These are phyloP conservation scores for Striga asiatica DNA, from an alignment of 257 asterid species.

Conservation along the genomic window DNA sequence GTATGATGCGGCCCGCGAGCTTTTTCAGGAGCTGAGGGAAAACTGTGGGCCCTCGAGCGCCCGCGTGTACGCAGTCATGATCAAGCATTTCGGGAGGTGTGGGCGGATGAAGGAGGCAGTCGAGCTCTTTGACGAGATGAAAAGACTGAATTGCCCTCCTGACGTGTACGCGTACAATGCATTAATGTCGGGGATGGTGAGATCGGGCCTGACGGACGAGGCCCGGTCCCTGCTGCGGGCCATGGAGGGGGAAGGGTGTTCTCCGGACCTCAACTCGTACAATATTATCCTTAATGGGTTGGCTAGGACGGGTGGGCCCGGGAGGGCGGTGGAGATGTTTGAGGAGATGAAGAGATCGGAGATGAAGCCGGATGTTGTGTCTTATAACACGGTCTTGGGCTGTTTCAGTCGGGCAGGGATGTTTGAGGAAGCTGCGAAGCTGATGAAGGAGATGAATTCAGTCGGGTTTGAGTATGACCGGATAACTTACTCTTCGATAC, in stretches of 20 bases:
- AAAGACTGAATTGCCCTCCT: slow-evolving; percentile 32
- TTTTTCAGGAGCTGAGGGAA: slow-evolving; percentile 47
- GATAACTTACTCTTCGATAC: slow-evolving; percentile 45
- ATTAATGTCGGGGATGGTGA: slow-evolving; percentile 55
- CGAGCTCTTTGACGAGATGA: slow-evolving; percentile 47
- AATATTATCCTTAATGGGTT: slow-evolving; percentile 45
- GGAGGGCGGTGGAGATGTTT: slow-evolving; percentile 39
- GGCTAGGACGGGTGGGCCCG: slow-evolving; percentile 39
- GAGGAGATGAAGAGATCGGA: slow-evolving; percentile 30
- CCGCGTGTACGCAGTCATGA: slow-evolving; percentile 55
- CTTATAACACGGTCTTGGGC: slow-evolving; percentile 46
- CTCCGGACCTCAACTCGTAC: slow-evolving; percentile 39
- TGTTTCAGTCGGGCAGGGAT: slow-evolving; percentile 49
- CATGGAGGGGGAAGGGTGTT: slow-evolving; percentile 41
- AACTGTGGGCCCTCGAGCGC: slow-evolving; percentile 47
- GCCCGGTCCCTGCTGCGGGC: slow-evolving; percentile 36
- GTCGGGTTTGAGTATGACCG: slow-evolving; percentile 41
- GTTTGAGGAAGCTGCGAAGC: slow-evolving; percentile 52
- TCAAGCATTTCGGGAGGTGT: slow-evolving; percentile 44
- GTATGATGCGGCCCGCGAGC: slow-evolving; percentile 61
- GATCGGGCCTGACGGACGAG: slow-evolving; percentile 38
- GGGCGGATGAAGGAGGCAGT: slow-evolving; percentile 43
- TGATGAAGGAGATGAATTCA: slow-evolving; percentile 44
- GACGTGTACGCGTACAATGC: slow-evolving; percentile 58
- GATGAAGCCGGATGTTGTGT: slow-evolving; percentile 43